These are phyloP conservation scores for Calocera viscosa DNA, from an alignment of 768 basidiomycete genomes.

Conservation along the genomic window DNA sequence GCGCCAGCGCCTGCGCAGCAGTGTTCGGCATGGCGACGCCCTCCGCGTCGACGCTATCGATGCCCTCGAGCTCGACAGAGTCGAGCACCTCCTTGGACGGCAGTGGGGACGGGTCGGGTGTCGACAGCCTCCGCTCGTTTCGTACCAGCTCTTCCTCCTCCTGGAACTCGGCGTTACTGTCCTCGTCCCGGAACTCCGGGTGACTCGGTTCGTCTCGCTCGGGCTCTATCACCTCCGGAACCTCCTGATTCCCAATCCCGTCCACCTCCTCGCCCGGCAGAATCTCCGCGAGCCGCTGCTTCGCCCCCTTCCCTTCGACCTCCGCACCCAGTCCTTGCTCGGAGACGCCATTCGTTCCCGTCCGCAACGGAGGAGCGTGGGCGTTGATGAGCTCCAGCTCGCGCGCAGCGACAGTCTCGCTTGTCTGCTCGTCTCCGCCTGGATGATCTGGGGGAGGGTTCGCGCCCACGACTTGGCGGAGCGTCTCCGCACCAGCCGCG, in stretches of 20 bases:
- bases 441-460: background rate
- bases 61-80: background rate
- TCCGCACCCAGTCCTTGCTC: slow-evolving; percentile 5
- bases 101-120: too few relatives aligned
- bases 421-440: background rate
- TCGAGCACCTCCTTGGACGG: background rate
- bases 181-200: background rate
- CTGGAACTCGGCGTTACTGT: background rate
- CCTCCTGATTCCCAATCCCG: background rate
- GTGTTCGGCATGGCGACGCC: background rate
- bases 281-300: background rate
- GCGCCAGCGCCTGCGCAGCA: background rate
- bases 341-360: background rate
- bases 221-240: background rate
- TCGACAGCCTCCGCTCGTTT: too few relatives aligned
- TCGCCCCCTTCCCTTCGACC: background rate
- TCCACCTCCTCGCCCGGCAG: background rate
- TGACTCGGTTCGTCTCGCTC: background rate
- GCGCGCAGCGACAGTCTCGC: background rate
- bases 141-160: background rate
- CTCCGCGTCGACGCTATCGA: background rate
- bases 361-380: background rate
- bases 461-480: background rate
- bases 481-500: background rate
- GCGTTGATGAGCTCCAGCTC: background rate